These are phyloP conservation scores for Apostasia ramifera DNA, from an alignment of 106 monocot species.

Conservation along the genomic window DNA sequence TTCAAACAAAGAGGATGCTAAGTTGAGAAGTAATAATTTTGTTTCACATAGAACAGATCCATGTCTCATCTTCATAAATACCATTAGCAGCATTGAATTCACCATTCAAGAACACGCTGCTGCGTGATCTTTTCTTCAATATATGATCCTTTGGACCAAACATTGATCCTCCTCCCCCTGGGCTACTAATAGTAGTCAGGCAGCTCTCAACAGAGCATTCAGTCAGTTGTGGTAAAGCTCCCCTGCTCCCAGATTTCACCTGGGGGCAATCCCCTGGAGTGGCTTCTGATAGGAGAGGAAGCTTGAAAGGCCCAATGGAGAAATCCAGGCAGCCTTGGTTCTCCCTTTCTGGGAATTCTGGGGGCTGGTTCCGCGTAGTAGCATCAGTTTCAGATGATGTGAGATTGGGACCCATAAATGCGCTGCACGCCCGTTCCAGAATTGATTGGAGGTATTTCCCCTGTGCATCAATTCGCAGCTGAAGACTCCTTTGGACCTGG, in stretches of 20 bases:
- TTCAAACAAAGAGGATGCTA: neutral
- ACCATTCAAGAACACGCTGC: neutral
- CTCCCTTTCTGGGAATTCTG: constrained; percentile 15
- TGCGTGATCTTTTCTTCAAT: constrained; percentile 11
- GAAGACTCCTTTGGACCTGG: constrained; percentile 55
- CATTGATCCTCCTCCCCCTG: neutral
- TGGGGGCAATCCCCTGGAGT: neutral
- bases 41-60: constrained; percentile 1
- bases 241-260: constrained; percentile 5
- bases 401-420: constrained; percentile 10
- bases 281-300: constrained; percentile 11
- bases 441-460: constrained; percentile 45
- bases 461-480: constrained; percentile 45
- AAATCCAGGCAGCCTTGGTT: constrained; percentile 7
- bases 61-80: neutral
- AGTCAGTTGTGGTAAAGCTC: constrained; percentile 12
- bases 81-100: neutral
- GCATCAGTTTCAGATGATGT: constrained; percentile 1
- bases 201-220: constrained; percentile 40
- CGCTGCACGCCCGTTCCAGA: constrained; percentile 39
- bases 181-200: constrained; percentile 18
- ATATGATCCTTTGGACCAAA: neutral
- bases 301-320: constrained; percentile 9
- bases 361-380: neutral
- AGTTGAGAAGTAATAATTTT: neutral